Percentiles rank a stretch among this genome's conserved stretches.
Evolutionary conservation across 805 yeast genomes (phyloP).

Genomic region (Candida argentea): DNA sequence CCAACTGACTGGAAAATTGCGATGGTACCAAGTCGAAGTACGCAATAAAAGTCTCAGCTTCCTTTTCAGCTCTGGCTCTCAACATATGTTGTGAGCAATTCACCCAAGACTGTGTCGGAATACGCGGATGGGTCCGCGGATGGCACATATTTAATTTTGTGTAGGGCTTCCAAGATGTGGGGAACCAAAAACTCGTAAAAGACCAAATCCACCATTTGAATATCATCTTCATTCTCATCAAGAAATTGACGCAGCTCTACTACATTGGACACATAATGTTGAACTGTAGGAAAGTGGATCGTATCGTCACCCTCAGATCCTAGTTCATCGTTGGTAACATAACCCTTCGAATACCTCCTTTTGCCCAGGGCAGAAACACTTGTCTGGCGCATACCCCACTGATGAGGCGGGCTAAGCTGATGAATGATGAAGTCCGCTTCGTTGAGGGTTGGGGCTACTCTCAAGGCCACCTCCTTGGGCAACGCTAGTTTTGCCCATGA

Average conservation of each 20-base stretch:
- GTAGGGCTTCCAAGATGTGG: constrained; percentile 24
- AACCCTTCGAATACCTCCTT: constrained; percentile 46
- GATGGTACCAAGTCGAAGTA: too few relatives aligned
- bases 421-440: constrained; percentile 35
- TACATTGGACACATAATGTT: constrained; percentile 69
- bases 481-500: constrained; percentile 62
- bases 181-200: constrained; percentile 63
- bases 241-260: constrained; percentile 41
- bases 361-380: constrained; percentile 4
- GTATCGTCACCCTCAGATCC: constrained; percentile 84
- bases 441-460: constrained; percentile 49
- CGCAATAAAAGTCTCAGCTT: too few relatives aligned
- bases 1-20: too few relatives aligned
- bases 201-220: constrained; percentile 49
- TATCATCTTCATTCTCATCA: constrained; percentile 13
- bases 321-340: constrained; percentile 72
- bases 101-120: constrained; percentile 24
- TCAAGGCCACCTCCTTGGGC: constrained; percentile 47
- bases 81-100: constrained; percentile 22
- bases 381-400: too few relatives aligned
- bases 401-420: constrained; percentile 5
- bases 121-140: constrained; percentile 12
- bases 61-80: too few relatives aligned
- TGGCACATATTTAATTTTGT: constrained; percentile 13
- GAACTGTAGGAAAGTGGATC: constrained; percentile 51